Percentiles rank a stretch among this genome's conserved stretches.
These are phyloP conservation scores for Penicillium cosmopolitanum DNA, from an alignment of 495 filamentous ascomycete genomes.

Conservation along the genomic window DNA sequence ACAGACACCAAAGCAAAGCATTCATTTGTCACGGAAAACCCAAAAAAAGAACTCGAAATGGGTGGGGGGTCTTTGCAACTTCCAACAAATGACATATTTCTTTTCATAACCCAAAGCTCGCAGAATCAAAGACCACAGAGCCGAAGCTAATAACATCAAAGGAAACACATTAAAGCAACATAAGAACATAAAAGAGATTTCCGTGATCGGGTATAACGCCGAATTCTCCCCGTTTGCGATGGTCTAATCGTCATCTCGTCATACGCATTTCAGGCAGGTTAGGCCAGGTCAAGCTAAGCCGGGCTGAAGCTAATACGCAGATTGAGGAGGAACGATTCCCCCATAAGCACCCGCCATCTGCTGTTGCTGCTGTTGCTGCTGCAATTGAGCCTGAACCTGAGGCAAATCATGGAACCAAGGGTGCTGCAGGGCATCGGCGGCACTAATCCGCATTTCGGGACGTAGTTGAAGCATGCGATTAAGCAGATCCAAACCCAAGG, in stretches of 20 bases:
- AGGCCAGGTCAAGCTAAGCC: no score
- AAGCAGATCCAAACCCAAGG: conserved; percentile 80
- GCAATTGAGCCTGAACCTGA: conserved; percentile 55
- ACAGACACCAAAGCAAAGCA: background rate
- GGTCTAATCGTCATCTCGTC: conserved; percentile 39
- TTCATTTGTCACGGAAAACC: no score
- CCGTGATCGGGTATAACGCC: conserved; percentile 41
- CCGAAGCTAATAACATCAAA: background rate
- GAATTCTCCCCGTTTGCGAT: conserved; percentile 36
- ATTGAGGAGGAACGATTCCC: conserved; percentile 45
- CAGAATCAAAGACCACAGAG: background rate
- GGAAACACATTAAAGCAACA: conserved; percentile 5
- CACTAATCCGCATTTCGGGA: conserved; percentile 88
- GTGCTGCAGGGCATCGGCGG: conserved; percentile 80
- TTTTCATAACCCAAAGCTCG: background rate
- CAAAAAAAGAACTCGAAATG: no score
- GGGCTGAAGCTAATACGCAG: conserved; percentile 34
- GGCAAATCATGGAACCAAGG: conserved; percentile 82
- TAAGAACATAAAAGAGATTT: conserved; percentile 12
- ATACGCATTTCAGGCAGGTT: conserved; percentile 18
- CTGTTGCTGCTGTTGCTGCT: conserved; percentile 48
- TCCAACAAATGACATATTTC: background rate
- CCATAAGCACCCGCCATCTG: conserved; percentile 48
- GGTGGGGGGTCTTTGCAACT: background rate
- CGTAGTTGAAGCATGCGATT: conserved; percentile 89